Conservation (phyloP, 202 grass and related monocot species). For the Tripidium arundinaceum region DNA sequence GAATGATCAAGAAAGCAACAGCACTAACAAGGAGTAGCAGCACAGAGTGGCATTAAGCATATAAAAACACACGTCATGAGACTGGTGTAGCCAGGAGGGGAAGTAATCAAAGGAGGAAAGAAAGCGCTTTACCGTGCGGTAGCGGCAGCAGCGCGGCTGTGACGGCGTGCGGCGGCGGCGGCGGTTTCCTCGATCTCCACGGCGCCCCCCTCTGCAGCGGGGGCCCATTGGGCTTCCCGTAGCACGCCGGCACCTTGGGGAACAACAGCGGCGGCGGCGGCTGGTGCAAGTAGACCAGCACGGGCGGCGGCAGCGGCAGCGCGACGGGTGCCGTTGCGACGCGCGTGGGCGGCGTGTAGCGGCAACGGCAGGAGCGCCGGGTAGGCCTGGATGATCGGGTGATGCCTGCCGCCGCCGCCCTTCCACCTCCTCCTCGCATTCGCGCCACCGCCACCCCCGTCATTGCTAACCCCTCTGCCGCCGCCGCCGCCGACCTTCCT, state of each 20-base stretch:
- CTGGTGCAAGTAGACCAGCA: conserved; percentile 62
- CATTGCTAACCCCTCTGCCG: conserved; percentile 33
- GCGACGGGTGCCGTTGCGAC: conserved; percentile 3
- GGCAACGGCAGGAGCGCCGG: conserved; percentile 81
- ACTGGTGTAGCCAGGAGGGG: background rate
- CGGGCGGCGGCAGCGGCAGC: conserved; percentile 63
- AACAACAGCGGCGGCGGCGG: conserved; percentile 39
- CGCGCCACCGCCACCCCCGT: conserved; percentile 20
- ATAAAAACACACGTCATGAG: conserved; percentile 25
- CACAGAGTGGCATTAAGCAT: conserved; percentile 11
- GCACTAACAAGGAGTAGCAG: conserved; percentile 19
- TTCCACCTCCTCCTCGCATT: conserved; percentile 53
- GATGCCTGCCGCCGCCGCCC: conserved; percentile 29
- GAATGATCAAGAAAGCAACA: conserved; percentile 82
- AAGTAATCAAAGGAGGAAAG: conserved; percentile 24
- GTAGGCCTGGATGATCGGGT: conserved; percentile 65
- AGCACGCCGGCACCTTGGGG: conserved; percentile 39
- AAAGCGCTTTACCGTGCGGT: conserved; percentile 48
- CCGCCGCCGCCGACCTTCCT: conserved; percentile 24
- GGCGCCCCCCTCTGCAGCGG: conserved; percentile 26
- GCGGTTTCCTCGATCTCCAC: conserved; percentile 43
- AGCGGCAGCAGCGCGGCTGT: conserved; percentile 51
- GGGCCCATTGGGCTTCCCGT: conserved; percentile 25
- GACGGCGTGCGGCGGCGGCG: conserved; percentile 44
- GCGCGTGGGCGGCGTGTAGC: conserved; percentile 46